These are phyloP conservation scores for Crataegus laevigata DNA, from an alignment of 306 rosid species.

Conservation along the genomic window DNA sequence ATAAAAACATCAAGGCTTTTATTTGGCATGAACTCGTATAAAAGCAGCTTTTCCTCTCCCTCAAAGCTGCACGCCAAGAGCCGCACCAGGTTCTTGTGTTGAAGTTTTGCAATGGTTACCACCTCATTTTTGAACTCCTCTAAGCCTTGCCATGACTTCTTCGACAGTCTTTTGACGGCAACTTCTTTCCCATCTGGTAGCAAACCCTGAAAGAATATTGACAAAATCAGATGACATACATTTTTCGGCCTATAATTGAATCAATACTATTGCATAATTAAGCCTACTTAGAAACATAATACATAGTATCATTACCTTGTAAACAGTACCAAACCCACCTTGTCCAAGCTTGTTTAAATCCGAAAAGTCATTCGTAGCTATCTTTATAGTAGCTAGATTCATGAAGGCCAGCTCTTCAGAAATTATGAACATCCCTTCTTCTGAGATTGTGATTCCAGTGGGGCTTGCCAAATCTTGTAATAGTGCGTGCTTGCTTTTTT, in stretches of 20 bases:
- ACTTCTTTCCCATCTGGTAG: slow-evolving; percentile 47
- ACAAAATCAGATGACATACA: background rate
- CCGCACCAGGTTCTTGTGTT: slow-evolving; percentile 57
- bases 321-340: slow-evolving; percentile 63
- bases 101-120: slow-evolving; percentile 50
- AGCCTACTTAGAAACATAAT: background rate
- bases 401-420: slow-evolving; percentile 39
- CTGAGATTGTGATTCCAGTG: slow-evolving; percentile 25
- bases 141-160: slow-evolving; percentile 58
- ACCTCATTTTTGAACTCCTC: slow-evolving; percentile 20
- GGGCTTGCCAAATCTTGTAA: slow-evolving; percentile 26
- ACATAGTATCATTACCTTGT: slow-evolving; percentile 22
- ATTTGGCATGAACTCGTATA: slow-evolving; percentile 61
- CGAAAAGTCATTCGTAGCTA: slow-evolving; percentile 30
- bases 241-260: background rate
- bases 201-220: slow-evolving; percentile 35
- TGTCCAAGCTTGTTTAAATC: slow-evolving; percentile 45
- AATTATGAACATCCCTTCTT: slow-evolving; percentile 43
- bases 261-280: background rate
- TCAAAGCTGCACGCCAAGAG: slow-evolving; percentile 52
- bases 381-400: slow-evolving; percentile 11
- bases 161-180: slow-evolving; percentile 56
- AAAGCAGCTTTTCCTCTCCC: slow-evolving; percentile 45
- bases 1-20: slow-evolving; percentile 51
- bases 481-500: slow-evolving; percentile 10